Evolutionary conservation across 1,139 yeast species (phyloP), one percentile per base, ranked within the genome.

Genomic region (Hanseniaspora gamundiae): DNA sequence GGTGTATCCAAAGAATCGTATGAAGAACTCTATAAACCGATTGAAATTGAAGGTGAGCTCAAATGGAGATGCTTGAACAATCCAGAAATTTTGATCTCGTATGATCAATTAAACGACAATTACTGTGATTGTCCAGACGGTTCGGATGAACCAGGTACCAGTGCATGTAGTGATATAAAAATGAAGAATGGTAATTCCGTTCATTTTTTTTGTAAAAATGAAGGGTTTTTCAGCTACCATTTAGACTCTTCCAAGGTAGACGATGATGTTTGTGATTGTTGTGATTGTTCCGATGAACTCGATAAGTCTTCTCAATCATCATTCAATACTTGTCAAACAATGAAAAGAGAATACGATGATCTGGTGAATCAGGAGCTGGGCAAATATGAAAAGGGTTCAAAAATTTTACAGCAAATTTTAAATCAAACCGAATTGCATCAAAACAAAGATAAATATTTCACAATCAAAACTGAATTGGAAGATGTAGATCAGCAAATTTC

Each of bases 81-180:
- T 56, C 80, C 93, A 0, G 71, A 76, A 16, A 74, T 86, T 5
- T 68, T 66, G 17, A 63, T 88, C 26, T 67, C 78, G 26, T 70
- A 68, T 43, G 68, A 68, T 39, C 84, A 80, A 56, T 73, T 91
- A 52, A 88, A 91, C 58, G 97, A 91, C 59, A 81, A 87, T 54
- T 80, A 73, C 55, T 88, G 97, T 61, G 98, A 91, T 59, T 91
- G 98, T 65, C 96, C 97, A 0, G 98, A 91, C 62, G 98, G 98
- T 0, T 80, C 93, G 2, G 98, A 91, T 61, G 98, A 91, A 60
- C 96, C 97, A 0, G 96, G 96, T 0, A 91, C 97, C 1, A 70
- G 82, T 43, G 96, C 96, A 0, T 91, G 97, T 60, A 66, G 65
- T 1, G 67, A 69, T 13, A 70, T 71, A 13, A 50, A 51, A 42